A percentile compares a stretch with the other conserved stretches of the same genome.
phyloP scores from a whole-genome alignment of 2,329 filamentous ascomycete genomes.

The Dryadomyces quercus-mongolicae region DNA sequence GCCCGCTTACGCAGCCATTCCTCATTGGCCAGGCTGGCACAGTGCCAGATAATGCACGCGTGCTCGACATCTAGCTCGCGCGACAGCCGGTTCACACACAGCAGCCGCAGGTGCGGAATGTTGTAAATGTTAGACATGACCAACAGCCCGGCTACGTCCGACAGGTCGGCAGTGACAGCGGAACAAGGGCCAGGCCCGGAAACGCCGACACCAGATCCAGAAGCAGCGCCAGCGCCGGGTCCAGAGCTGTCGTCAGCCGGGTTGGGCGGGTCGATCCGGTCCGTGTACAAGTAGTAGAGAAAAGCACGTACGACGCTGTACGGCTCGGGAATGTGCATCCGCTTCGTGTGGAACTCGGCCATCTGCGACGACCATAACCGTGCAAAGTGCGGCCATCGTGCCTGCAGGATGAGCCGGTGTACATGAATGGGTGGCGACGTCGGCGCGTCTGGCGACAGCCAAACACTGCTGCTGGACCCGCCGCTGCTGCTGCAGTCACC shows the following conservation, averaged over 20 bases:
- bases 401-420: conserved; percentile 85
- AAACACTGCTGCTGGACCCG: conserved; percentile 32
- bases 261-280: conserved; percentile 57
- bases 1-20: conserved; percentile 88
- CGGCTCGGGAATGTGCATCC: conserved; percentile 95
- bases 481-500: neutral
- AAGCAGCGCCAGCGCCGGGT: no score
- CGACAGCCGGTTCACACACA: conserved; percentile 82
- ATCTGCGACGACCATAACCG: conserved; percentile 88
- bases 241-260: conserved; percentile 23
- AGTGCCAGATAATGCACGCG: conserved; percentile 93
- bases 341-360: conserved; percentile 93
- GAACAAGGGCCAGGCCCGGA: no score
- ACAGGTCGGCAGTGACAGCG: conserved; percentile 51
- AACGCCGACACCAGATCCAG: no score
- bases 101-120: conserved; percentile 79
- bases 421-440: conserved; percentile 84
- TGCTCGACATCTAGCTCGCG: conserved; percentile 90
- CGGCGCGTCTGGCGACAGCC: conserved; percentile 47
- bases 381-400: conserved; percentile 93
- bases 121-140: conserved; percentile 99
- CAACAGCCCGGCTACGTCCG: conserved; percentile 83
- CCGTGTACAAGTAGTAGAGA: conserved; percentile 91
- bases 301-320: conserved; percentile 92
- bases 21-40: conserved; percentile 78